These are phyloP conservation scores for Microbotryum lychnidis-dioicae DNA, from an alignment of 1,284 basidiomycete genomes.

Conservation along the genomic window DNA sequence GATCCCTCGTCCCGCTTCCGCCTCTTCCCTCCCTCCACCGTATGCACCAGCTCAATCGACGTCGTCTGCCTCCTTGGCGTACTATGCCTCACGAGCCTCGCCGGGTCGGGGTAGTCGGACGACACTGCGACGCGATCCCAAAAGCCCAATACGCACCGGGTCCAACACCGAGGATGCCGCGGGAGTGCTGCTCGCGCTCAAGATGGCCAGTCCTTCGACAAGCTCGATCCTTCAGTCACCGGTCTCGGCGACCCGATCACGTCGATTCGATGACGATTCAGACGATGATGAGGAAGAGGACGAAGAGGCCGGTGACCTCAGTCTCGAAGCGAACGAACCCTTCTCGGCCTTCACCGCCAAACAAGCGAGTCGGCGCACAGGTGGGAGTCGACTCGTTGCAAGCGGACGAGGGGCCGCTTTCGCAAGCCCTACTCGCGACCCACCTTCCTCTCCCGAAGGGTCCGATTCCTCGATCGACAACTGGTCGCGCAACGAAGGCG, in stretches of 20 bases:
- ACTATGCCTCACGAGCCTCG: too few species aligned
- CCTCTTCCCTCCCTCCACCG: background rate
- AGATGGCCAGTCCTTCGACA: slow-evolving; percentile 18
- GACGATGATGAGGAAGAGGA: slow-evolving; percentile 3
- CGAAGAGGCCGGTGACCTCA: background rate
- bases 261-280: background rate
- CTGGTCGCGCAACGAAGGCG: too few species aligned
- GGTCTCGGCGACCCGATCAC: slow-evolving; percentile 1
- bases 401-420: too few species aligned
- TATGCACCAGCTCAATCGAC: background rate
- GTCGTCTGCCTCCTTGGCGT: too few species aligned
- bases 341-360: too few species aligned
- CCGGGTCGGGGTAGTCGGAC: too few species aligned
- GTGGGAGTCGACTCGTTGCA: too few species aligned
- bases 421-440: too few species aligned
- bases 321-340: too few species aligned
- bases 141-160: slow-evolving; percentile 1
- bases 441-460: too few species aligned
- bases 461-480: too few species aligned
- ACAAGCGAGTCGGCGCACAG: too few species aligned
- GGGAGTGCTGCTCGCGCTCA: slow-evolving; percentile 24
- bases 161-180: slow-evolving; percentile 24
- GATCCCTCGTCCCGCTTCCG: background rate
- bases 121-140: background rate
- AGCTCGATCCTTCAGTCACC: slow-evolving; percentile 2